Conservation (phyloP, 2,329 filamentous ascomycete species). For the Fusarium acutatum region DNA sequence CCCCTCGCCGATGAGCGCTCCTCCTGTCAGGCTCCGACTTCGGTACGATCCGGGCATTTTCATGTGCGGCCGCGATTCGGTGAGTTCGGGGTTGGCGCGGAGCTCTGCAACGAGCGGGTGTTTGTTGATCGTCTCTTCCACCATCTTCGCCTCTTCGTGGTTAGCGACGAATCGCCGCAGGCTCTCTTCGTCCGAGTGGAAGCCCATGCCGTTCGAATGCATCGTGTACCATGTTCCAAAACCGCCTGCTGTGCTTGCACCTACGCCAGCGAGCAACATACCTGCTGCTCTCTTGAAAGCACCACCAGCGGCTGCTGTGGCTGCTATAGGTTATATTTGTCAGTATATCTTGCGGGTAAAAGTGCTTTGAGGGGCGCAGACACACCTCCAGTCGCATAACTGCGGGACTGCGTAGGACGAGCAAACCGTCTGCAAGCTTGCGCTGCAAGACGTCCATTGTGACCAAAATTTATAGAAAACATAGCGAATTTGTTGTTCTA, state of each 20-base stretch:
- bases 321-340: slow-evolving; percentile 12
- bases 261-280: slow-evolving; percentile 43
- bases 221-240: slow-evolving; percentile 49
- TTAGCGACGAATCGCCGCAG: slow-evolving; percentile 69
- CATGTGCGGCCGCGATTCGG: slow-evolving; percentile 84
- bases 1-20: slow-evolving; percentile 77
- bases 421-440: slow-evolving; percentile 35
- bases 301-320: slow-evolving; percentile 24
- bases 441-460: slow-evolving; percentile 36
- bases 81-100: slow-evolving; percentile 71
- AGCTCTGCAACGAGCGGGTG: slow-evolving; percentile 79
- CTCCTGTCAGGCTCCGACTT: slow-evolving; percentile 80
- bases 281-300: slow-evolving; percentile 37
- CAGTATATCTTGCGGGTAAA: slow-evolving; percentile 15
- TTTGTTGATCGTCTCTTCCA: slow-evolving; percentile 77
- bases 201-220: slow-evolving; percentile 48
- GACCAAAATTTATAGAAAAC: slow-evolving; percentile 39
- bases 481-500: slow-evolving; percentile 11
- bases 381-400: slow-evolving; percentile 43
- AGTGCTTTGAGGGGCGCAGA: slow-evolving; percentile 1
- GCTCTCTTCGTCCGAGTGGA: slow-evolving; percentile 73
- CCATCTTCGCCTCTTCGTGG: slow-evolving; percentile 63
- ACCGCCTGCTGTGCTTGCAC: slow-evolving; percentile 46
- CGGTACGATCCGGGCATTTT: slow-evolving; percentile 80
- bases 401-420: slow-evolving; percentile 31